These are phyloP conservation scores for Rhododendron kiyosumense DNA, from an alignment of 148 eudicot genomes.

Conservation along the genomic window DNA sequence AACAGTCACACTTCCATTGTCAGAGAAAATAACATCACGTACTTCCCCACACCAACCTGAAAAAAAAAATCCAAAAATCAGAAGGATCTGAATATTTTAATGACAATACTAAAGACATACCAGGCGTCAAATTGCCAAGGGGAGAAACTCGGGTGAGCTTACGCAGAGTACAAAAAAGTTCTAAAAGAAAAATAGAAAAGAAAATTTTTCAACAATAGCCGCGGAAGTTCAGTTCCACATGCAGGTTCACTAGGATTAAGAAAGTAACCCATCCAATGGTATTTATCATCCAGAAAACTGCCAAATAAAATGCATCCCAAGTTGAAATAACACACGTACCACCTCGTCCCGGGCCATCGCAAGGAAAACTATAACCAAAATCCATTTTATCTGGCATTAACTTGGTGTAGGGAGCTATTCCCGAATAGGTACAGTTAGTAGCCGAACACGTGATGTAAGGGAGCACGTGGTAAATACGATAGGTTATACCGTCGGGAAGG, in stretches of 20 bases:
- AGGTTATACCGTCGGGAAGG: too few relatives aligned
- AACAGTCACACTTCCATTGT: constrained; percentile 86
- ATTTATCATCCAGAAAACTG: too few relatives aligned
- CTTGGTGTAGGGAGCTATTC: too few relatives aligned
- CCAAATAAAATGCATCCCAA: too few relatives aligned
- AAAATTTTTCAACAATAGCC: not conserved
- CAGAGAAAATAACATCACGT: constrained; percentile 90
- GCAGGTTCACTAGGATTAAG: not conserved
- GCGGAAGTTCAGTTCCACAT: not conserved
- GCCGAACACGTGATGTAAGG: too few relatives aligned
- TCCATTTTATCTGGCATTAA: not conserved
- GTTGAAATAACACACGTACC: too few relatives aligned
- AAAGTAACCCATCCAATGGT: too few relatives aligned
- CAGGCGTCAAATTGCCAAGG: not conserved
- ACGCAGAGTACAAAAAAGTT: not conserved
- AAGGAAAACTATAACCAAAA: not conserved
- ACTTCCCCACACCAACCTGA: constrained; percentile 99
- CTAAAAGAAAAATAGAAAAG: not conserved
- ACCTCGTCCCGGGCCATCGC: not conserved
- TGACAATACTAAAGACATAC: not conserved
- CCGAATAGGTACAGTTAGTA: too few relatives aligned
- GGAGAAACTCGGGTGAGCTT: not conserved
- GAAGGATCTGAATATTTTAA: not conserved
- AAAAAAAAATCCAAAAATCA: constrained; percentile 10
- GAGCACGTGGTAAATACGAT: too few relatives aligned